Evolutionary conservation across 2,329 filamentous ascomycete species (phyloP).

Genomic region (Colletotrichum nymphaeae): DNA sequence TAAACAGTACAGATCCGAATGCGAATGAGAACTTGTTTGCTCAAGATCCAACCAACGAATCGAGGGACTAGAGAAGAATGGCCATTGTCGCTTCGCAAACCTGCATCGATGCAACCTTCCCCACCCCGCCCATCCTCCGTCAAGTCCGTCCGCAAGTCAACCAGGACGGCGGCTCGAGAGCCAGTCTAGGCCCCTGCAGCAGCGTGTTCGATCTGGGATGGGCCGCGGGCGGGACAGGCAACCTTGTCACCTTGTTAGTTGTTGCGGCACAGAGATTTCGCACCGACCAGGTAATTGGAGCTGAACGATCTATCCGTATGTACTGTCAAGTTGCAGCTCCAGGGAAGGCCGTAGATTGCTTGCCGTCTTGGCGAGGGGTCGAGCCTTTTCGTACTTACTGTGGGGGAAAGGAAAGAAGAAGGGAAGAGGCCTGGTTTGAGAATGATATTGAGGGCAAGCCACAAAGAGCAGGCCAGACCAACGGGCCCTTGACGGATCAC

Average conservation of each 20-base stretch:
- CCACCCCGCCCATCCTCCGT: constrained; percentile 35
- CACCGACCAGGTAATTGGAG: neutral
- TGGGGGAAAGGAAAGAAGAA: neutral
- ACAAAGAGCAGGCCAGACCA: neutral
- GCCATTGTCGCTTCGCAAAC: neutral
- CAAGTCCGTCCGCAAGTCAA: neutral
- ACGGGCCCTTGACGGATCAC: neutral
- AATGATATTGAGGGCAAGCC: neutral
- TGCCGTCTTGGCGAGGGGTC: neutral
- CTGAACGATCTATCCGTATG: neutral
- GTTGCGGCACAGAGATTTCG: neutral
- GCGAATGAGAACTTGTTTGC: neutral
- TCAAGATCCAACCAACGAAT: constrained; percentile 36
- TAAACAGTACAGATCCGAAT: neutral
- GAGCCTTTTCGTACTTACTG: neutral
- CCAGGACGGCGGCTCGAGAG: neutral
- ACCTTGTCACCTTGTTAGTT: neutral
- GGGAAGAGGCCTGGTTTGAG: neutral
- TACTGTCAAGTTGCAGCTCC: neutral
- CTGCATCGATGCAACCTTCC: constrained; percentile 40
- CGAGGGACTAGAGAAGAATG: constrained; percentile 36
- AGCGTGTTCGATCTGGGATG: neutral
- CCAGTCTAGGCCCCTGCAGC: neutral
- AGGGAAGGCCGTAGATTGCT: neutral
- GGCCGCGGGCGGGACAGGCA: neutral